Percentiles rank a stretch among this genome's conserved stretches.
phyloP scores from a whole-genome alignment of 140 eudicot species.

The Cichorium intybus region DNA sequence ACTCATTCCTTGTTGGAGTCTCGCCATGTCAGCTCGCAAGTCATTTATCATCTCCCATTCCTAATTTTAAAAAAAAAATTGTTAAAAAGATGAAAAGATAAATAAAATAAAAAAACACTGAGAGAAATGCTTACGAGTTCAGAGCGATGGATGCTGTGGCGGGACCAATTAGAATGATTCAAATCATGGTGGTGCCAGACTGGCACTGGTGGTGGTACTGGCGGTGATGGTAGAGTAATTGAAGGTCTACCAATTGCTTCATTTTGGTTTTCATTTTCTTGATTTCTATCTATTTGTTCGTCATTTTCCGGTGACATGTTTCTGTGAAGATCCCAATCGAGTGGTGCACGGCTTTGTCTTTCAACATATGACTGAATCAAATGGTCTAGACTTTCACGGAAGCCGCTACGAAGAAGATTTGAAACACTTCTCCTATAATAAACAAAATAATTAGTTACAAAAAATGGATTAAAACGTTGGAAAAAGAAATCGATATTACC shows the following conservation, averaged over 20 bases:
- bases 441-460: constrained; percentile 7
- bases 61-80: constrained; percentile 20
- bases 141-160: constrained; percentile 73
- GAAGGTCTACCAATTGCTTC: constrained; percentile 56
- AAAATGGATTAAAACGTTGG: background rate
- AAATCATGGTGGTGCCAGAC: constrained; percentile 83
- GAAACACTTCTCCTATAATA: constrained; percentile 88
- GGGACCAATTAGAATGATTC: constrained; percentile 79
- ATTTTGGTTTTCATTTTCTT: constrained; percentile 44
- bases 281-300: constrained; percentile 47
- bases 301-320: constrained; percentile 51
- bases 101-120: background rate
- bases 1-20: constrained; percentile 95
- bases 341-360: constrained; percentile 65
- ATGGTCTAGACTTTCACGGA: constrained; percentile 88
- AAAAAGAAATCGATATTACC: constrained; percentile 36
- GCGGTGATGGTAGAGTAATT: constrained; percentile 66
- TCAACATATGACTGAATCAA: constrained; percentile 88
- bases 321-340: constrained; percentile 85
- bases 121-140: constrained; percentile 57
- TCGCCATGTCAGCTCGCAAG: constrained; percentile 76
- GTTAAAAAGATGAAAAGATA: background rate
- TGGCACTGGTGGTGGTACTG: constrained; percentile 91
- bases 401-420: constrained; percentile 89
- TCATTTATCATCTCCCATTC: constrained; percentile 93